Evolutionary conservation across 805 yeast genomes (phyloP), one percentile per base, ranked within the genome.

Genomic region (Metschnikowia kofuensis): DNA sequence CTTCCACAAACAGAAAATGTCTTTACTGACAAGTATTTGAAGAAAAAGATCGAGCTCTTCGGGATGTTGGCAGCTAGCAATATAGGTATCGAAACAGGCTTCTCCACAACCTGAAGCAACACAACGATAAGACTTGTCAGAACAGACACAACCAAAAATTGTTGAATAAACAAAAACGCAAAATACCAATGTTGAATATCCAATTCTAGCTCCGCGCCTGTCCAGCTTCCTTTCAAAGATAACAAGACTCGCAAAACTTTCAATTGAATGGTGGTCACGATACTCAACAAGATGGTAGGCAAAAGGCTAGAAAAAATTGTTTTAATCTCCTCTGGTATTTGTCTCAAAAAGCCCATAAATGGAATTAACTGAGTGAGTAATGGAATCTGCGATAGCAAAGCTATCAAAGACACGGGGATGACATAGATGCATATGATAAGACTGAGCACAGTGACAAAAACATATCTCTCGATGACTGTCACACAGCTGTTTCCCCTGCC

Each of bases 41-140:
- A 84, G 68, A 90, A 91, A 61, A 91, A 90, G 39, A 84, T 87
- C 1, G 96, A 85, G 26, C 96, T 87, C 60, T 86, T 87, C 0
- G 97, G 96, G 34, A 91, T 72, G 57, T 89, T 87, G 12, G 78
- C 76, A 0, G 96, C 96, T 26, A 89, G 71, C 46, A 88, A 65
- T 6, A 80, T 72, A 0, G 94, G 89, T 11, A 87, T 78, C 0
- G 88, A 80, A 0, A 83, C 80, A 1, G 96, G 96, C 55, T 79
- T 84, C 50, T 79, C 81, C 7, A 87, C 65, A 6, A 85, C 66
- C 48, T 79, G 82, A 52, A 82, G 82, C 39, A 85, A 64, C 0
- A 88, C 74, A 7, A 79, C 82, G 1, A 85, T 78, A 4, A 87
- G 65, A 28, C 96, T 91, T 0, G 94, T 84, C 57, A 95, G 88